These are phyloP conservation scores for Aspergillus floridensis DNA, from an alignment of 2,329 filamentous ascomycete genomes.

Conservation along the genomic window DNA sequence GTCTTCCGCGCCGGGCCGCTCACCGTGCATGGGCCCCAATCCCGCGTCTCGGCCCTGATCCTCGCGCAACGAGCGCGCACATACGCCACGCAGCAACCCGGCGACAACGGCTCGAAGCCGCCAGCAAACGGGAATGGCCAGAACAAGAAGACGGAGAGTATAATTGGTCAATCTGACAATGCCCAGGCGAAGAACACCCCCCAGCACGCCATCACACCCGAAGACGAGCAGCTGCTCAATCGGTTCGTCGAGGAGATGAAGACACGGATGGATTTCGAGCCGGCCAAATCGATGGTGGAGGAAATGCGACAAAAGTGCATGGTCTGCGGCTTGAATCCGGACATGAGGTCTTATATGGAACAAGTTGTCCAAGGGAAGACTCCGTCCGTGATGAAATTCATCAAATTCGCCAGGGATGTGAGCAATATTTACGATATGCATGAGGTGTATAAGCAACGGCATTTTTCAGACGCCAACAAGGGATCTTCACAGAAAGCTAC, in stretches of 20 bases:
- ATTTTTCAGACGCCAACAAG: too few species aligned
- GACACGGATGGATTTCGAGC: conserved; percentile 52
- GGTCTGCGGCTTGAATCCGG: neutral
- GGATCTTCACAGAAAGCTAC: too few species aligned
- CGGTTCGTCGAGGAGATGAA: conserved; percentile 57
- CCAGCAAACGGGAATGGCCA: conserved; percentile 34
- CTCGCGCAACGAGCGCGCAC: conserved; percentile 34
- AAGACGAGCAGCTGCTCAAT: conserved; percentile 59
- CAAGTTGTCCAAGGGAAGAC: conserved; percentile 47
- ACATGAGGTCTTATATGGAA: conserved; percentile 25
- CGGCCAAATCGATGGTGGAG: neutral
- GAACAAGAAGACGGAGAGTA: conserved; percentile 21
- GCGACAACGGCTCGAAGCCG: conserved; percentile 45
- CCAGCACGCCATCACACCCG: conserved; percentile 48
- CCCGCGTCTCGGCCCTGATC: conserved; percentile 39
- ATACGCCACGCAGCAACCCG: conserved; percentile 46
- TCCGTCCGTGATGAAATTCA: conserved; percentile 55
- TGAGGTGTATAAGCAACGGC: neutral
- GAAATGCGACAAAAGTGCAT: neutral
- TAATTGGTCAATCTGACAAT: conserved; percentile 37
- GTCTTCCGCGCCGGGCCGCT: conserved; percentile 50
- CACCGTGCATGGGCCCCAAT: conserved; percentile 39
- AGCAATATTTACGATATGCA: neutral
- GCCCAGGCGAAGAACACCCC: conserved; percentile 41
- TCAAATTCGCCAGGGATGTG: conserved; percentile 51